These are phyloP conservation scores for Rachicladosporium sp. DNA, from an alignment of 2,329 filamentous ascomycete species.

Conservation along the genomic window DNA sequence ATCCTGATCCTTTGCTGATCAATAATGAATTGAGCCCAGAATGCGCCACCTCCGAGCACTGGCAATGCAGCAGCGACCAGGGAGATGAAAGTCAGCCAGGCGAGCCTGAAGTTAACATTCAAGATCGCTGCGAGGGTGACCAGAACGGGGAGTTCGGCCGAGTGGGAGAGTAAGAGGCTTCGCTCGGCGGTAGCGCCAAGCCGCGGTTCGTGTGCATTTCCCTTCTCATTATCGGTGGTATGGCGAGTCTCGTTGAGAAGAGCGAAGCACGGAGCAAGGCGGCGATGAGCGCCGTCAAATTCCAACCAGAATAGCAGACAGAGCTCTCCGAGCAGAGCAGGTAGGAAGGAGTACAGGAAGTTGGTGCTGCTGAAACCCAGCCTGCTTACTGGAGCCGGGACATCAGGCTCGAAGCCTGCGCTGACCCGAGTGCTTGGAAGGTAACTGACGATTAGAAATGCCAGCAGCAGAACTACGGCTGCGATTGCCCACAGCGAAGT, in stretches of 20 bases:
- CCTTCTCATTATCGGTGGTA: slow-evolving; percentile 1
- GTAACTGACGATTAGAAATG: slow-evolving; percentile 69
- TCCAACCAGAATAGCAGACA: slow-evolving; percentile 56
- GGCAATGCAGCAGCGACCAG: slow-evolving; percentile 51
- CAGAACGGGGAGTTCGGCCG: slow-evolving; percentile 52
- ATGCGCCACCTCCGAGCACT: slow-evolving; percentile 55
- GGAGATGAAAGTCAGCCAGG: slow-evolving; percentile 47
- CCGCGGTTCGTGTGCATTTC: slow-evolving; percentile 25
- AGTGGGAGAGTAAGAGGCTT: slow-evolving; percentile 59
- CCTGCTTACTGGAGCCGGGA: slow-evolving; percentile 36
- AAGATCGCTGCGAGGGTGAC: slow-evolving; percentile 44
- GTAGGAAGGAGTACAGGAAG: slow-evolving; percentile 73
- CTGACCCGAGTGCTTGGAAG: slow-evolving; percentile 50
- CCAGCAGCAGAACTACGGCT: slow-evolving; percentile 49
- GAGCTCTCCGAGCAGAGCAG: slow-evolving; percentile 53
- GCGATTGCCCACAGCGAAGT: slow-evolving; percentile 55
- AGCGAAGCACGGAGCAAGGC: slow-evolving; percentile 58
- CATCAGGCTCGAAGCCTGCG: slow-evolving; percentile 57
- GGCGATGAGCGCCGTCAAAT: slow-evolving; percentile 52
- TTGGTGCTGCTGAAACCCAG: slow-evolving; percentile 71
- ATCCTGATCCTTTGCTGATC: slow-evolving; percentile 44
- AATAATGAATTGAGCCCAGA: slow-evolving; percentile 57
- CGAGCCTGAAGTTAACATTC: slow-evolving; percentile 55
- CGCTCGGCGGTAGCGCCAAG: slow-evolving; percentile 47
- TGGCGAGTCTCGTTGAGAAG: slow-evolving; percentile 28